Evolutionary conservation across 2,329 filamentous ascomycete species (phyloP).

Genomic region (Verruconis gallopava): DNA sequence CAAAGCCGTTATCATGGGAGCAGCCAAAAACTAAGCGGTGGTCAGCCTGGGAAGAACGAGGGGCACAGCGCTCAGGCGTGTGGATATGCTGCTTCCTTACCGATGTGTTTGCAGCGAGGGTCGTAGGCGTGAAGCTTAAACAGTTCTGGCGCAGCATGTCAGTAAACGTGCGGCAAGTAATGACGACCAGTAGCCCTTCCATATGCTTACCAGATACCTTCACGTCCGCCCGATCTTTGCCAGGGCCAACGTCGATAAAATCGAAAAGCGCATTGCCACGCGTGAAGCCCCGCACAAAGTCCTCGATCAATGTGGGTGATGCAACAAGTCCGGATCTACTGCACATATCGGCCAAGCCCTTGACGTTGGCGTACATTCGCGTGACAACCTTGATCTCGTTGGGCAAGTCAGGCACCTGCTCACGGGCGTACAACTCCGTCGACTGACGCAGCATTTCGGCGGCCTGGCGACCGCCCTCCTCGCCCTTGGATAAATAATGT

Average conservation of each 20-base stretch:
- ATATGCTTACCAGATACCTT: constrained; percentile 32
- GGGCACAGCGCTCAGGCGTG: too few species aligned
- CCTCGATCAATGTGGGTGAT: constrained; percentile 30
- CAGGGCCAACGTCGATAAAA: constrained; percentile 35
- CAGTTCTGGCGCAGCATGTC: constrained; percentile 28
- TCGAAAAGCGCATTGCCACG: constrained; percentile 37
- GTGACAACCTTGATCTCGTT: constrained; percentile 35
- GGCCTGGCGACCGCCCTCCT: constrained; percentile 39
- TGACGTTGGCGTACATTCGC: constrained; percentile 42
- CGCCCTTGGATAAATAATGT: constrained; percentile 35
- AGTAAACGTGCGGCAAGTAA: neutral
- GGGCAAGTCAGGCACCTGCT: constrained; percentile 27
- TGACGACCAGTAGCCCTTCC: neutral
- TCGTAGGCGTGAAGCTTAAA: constrained; percentile 44
- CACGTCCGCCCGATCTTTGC: constrained; percentile 32
- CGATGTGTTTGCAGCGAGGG: constrained; percentile 46
- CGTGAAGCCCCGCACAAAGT: constrained; percentile 45
- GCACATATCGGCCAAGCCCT: constrained; percentile 36
- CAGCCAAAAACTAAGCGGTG: constrained; percentile 40
- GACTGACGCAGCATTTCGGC: constrained; percentile 35
- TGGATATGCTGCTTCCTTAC: too few species aligned
- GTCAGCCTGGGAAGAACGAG: neutral
- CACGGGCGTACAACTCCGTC: constrained; percentile 31
- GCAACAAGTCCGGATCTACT: constrained; percentile 32
- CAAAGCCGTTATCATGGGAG: constrained; percentile 43